These are phyloP conservation scores for Suhomyces wounanorum DNA, from an alignment of 1,139 yeast species.

Conservation along the genomic window DNA sequence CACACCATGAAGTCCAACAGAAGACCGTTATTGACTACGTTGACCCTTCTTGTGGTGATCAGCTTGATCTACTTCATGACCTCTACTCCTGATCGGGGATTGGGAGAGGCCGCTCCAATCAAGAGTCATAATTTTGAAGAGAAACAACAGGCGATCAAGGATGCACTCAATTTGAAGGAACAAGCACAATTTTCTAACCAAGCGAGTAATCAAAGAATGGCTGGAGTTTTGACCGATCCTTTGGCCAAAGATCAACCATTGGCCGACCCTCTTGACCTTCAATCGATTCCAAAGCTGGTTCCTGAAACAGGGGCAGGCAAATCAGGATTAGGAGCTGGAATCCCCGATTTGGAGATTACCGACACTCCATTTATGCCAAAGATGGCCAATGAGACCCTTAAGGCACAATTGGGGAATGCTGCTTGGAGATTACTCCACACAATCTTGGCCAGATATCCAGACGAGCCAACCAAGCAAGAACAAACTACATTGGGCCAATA, in stretches of 20 bases:
- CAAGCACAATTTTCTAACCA: conserved; percentile 1
- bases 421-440: conserved; percentile 91
- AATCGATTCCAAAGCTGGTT: not conserved
- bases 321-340: not conserved
- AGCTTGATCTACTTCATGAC: conserved; percentile 32
- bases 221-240: not conserved
- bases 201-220: not conserved
- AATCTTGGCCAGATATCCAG: conserved; percentile 88
- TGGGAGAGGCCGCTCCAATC: conserved; percentile 31
- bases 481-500: conserved; percentile 58
- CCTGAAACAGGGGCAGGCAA: conserved; percentile 1
- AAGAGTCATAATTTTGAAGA: conserved; percentile 16
- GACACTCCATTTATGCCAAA: conserved; percentile 79
- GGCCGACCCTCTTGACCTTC: conserved; percentile 1
- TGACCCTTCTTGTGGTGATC: conserved; percentile 26
- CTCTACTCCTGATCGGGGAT: conserved; percentile 22
- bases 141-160: conserved; percentile 5
- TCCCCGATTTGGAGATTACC: conserved; percentile 23
- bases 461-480: conserved; percentile 66
- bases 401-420: conserved; percentile 80
- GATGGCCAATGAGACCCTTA: conserved; percentile 64
- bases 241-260: not conserved
- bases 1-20: conserved; percentile 23
- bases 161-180: not conserved
- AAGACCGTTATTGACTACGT: conserved; percentile 29